Evolutionary conservation across 306 rosid species (phyloP), one percentile per base, ranked within the genome.

Genomic region (Heteromeles arbutifolia): DNA sequence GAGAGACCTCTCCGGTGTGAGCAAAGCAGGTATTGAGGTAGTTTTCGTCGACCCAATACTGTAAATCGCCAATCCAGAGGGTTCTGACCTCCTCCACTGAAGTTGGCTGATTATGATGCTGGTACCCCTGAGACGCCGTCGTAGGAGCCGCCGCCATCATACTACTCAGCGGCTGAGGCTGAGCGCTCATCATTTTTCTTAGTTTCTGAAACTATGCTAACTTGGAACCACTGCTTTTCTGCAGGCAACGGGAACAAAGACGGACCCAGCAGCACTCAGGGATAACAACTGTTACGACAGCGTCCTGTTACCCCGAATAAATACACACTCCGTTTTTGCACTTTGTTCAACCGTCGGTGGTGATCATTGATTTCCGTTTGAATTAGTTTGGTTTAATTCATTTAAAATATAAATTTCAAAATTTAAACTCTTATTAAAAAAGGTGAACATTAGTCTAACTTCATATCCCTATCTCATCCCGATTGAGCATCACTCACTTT

Each of bases 41-140:
- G 56, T 81, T 80, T 63, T 93, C 97, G 63, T 93, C 98, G 68
- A 91, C 92, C 98, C 97, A 93, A 73, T 89, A 93, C 86, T 93
- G 98, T 58, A 93, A 84, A 85, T 93, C 96, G 15, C 98, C 98
- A 66, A 93, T 93, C 97, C 96, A 93, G 0, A 93, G 97, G 12
- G 98, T 93, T 84, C 95, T 79, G 18, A 93, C 95, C 82, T 93
- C 97, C 69, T 87, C 91, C 17, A 81, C 82, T 21, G 91, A 22
- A 48, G 87, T 83, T 5, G 91, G 87, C 45, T 87, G 91, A 65
- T 87, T 82, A 43, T 85, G 76, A 50, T 59, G 82, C 66, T 66
- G 84, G 57, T 75, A 82, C 44, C 75, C 85, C 85, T 75, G 85
- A 48, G 83, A 43, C 75, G 74, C 19, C 70, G 61, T 74, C 57